Conservation (phyloP, 1,284 basidiomycete genomes). For the Gastroboletus turbinatus region DNA sequence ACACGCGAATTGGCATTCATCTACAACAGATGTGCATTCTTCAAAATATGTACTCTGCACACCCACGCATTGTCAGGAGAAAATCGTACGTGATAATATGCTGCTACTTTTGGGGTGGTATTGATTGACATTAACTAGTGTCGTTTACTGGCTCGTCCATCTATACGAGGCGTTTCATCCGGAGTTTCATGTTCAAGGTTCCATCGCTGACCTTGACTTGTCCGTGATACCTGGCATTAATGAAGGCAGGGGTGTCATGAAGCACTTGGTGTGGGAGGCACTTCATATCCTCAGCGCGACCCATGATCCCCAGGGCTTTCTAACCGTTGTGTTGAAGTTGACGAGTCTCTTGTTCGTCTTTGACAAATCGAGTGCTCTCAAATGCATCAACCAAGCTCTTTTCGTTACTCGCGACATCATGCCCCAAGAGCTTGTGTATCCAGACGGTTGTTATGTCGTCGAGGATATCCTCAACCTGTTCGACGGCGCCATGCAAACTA, state of each 20-base stretch:
- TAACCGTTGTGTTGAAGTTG: constrained; percentile 36
- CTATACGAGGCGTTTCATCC: constrained; percentile 45
- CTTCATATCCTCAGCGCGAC: constrained; percentile 29
- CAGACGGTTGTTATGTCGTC: constrained; percentile 33
- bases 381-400: constrained; percentile 17
- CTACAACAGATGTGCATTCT: too few relatives aligned
- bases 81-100: constrained; percentile 20
- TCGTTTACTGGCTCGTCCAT: constrained; percentile 35
- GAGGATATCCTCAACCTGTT: constrained; percentile 34
- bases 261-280: constrained; percentile 41
- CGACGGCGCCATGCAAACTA: constrained; percentile 9
- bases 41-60: constrained; percentile 15
- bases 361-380: constrained; percentile 25
- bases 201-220: constrained; percentile 33
- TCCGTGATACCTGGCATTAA: constrained; percentile 38
- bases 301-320: constrained; percentile 18
- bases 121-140: background rate
- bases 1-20: too few relatives aligned
- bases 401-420: constrained; percentile 1
- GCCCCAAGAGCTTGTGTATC: constrained; percentile 6
- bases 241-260: constrained; percentile 37
- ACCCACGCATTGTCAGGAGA: constrained; percentile 10
- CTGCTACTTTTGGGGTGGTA: background rate
- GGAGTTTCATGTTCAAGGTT: constrained; percentile 38
- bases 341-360: constrained; percentile 32